phyloP scores from a whole-genome alignment of 306 rosid species.

The Lupinus albus region DNA sequence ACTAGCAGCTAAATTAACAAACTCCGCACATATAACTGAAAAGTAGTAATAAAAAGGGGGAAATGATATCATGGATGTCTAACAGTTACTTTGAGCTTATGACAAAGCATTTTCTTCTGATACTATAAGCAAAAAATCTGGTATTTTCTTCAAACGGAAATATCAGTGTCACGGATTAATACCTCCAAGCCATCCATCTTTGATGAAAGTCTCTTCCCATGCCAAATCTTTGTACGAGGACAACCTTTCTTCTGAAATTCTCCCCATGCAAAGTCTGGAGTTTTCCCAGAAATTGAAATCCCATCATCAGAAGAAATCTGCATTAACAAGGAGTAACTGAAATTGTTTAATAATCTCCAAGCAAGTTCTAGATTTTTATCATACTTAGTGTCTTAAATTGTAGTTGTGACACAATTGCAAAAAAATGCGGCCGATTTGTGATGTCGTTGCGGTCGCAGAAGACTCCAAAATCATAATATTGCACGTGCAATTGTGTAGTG shows the following conservation, averaged over 20 bases:
- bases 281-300: constrained; percentile 69
- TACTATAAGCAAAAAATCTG: not conserved
- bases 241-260: constrained; percentile 70
- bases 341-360: constrained; percentile 32
- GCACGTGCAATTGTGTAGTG: no score
- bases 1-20: not conserved
- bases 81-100: not conserved
- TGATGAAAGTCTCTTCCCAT: constrained; percentile 76
- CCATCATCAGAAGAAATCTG: constrained; percentile 79
- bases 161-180: constrained; percentile 28
- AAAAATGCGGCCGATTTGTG: no score
- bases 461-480: no score
- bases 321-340: constrained; percentile 25
- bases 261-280: constrained; percentile 83
- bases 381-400: no score
- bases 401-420: no score
- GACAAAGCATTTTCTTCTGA: constrained; percentile 25
- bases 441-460: no score
- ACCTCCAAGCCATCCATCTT: constrained; percentile 94
- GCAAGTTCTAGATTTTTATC: constrained; percentile 20
- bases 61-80: constrained; percentile 1
- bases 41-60: not conserved
- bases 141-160: not conserved
- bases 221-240: constrained; percentile 67
- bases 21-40: not conserved